Evolutionary conservation across 768 basidiomycete species (phyloP).

Genomic region (Suillus weaverae): DNA sequence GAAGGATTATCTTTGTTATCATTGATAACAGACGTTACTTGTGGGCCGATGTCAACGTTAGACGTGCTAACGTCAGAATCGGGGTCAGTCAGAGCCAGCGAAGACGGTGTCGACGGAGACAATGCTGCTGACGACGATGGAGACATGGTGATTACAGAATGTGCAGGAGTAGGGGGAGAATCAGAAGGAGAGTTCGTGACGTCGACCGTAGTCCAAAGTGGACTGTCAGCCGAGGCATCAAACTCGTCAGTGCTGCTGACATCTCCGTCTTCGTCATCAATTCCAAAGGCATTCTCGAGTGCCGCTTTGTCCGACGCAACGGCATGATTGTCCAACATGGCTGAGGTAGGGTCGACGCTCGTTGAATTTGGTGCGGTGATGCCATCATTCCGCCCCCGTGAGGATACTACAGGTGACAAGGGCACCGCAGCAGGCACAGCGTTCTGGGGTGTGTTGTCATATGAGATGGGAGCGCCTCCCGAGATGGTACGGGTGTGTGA

Average conservation of each 20-base stretch:
- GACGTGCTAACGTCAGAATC: neutral
- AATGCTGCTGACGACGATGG: neutral
- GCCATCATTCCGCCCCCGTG: neutral
- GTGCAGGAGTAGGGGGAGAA: neutral
- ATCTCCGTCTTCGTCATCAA: conserved; percentile 7
- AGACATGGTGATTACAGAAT: neutral
- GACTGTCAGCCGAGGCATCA: neutral
- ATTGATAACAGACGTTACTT: conserved; percentile 3
- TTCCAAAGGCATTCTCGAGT: conserved; percentile 9
- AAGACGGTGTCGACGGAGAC: neutral
- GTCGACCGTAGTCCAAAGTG: neutral
- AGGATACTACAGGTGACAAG: neutral
- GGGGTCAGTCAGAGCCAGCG: neutral
- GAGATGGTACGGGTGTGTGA: conserved; percentile 7
- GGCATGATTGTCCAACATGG: neutral
- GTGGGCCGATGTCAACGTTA: neutral
- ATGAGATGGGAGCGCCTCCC: conserved; percentile 1
- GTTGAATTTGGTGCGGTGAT: neutral
- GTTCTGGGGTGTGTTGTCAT: conserved; percentile 4
- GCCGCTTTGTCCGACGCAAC: conserved; percentile 3
- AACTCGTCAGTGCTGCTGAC: neutral
- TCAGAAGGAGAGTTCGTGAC: neutral
- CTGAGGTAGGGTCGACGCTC: neutral
- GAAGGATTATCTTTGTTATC: conserved; percentile 7
- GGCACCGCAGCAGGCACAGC: conserved; percentile 6